Evolutionary conservation across 805 yeast species (phyloP).

Genomic region (Teunomyces barrocoloradensis): DNA sequence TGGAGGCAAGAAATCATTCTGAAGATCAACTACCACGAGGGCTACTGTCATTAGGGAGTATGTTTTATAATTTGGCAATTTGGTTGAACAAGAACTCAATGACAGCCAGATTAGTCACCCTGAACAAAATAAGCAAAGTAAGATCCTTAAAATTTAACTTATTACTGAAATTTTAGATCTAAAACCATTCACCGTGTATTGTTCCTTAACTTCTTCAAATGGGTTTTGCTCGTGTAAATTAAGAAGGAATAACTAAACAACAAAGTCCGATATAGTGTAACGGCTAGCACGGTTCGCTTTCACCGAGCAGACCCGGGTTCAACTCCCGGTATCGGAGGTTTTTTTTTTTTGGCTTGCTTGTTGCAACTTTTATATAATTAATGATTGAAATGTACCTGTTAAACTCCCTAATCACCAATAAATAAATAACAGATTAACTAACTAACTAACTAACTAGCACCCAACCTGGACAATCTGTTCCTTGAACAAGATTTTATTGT

Average conservation of each 20-base stretch:
- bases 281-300: slow-evolving; percentile 82
- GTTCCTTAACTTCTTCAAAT: too few species aligned
- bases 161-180: background rate
- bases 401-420: too few species aligned
- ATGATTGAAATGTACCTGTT: too few species aligned
- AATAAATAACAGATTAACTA: background rate
- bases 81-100: background rate
- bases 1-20: slow-evolving; percentile 82
- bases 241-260: background rate
- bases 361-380: background rate
- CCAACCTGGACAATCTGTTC: slow-evolving; percentile 18
- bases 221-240: background rate
- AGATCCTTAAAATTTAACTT: background rate
- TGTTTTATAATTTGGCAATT: background rate
- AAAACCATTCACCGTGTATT: too few species aligned
- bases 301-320: slow-evolving; percentile 84
- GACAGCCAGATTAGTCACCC: background rate
- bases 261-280: slow-evolving; percentile 67
- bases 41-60: slow-evolving; percentile 36
- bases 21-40: slow-evolving; percentile 74
- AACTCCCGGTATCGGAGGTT: slow-evolving; percentile 78
- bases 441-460: slow-evolving; percentile 7
- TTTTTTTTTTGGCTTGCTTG: slow-evolving; percentile 7
- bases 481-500: slow-evolving; percentile 14
- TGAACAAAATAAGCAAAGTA: too few species aligned